These are phyloP conservation scores for Dispira simplex DNA, from an alignment of 192 early-diverging fungal species.

Conservation along the genomic window DNA sequence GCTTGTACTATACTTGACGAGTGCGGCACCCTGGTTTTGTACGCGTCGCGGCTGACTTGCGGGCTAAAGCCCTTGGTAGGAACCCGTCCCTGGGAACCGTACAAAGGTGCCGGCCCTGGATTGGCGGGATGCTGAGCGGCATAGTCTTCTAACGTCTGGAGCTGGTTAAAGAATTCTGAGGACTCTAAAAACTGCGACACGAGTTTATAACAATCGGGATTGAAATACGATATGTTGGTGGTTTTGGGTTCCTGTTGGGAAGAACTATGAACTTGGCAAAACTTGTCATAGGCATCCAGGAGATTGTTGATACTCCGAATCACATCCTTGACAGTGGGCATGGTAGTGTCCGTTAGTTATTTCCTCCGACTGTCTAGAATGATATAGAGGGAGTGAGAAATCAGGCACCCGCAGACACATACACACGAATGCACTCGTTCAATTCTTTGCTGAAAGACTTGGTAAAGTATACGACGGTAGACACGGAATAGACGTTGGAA, in stretches of 20 bases:
- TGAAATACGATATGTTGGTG: neutral
- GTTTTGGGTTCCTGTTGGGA: neutral
- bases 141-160: neutral
- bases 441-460: too few species aligned
- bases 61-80: neutral
- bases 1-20: neutral
- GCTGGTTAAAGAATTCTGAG: neutral
- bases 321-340: slow-evolving; percentile 8
- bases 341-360: neutral
- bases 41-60: neutral
- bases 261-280: neutral
- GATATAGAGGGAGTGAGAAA: too few species aligned
- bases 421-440: too few species aligned
- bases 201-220: neutral
- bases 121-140: neutral
- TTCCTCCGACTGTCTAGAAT: too few species aligned
- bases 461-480: too few species aligned
- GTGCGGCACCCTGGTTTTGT: neutral
- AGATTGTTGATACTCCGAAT: neutral
- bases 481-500: too few species aligned
- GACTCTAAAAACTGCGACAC: neutral
- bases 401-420: too few species aligned
- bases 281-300: neutral
- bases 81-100: neutral
- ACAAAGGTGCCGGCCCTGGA: neutral